A percentile compares a stretch with the other conserved stretches of the same genome.
Conservation (phyloP, 495 filamentous ascomycete genomes). For the Tuber magnatum region DNA sequence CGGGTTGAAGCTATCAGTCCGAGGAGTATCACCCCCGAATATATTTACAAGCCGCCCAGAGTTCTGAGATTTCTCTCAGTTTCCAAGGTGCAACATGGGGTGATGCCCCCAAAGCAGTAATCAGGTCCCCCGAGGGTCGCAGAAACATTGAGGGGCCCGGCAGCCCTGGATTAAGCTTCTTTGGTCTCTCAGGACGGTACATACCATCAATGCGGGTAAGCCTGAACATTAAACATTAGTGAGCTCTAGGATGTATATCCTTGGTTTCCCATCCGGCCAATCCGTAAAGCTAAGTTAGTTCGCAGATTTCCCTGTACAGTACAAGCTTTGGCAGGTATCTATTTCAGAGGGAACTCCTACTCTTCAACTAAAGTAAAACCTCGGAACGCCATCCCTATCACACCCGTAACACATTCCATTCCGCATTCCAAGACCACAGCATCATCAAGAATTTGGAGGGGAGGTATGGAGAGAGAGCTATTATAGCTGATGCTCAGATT, state of each 20-base stretch:
- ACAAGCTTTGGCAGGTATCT: neutral
- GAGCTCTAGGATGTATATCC: neutral
- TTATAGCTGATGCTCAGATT: neutral
- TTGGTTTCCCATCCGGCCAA: too few species aligned
- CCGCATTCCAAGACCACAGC: neutral
- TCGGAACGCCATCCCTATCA: neutral
- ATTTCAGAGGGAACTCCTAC: neutral
- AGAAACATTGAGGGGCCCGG: neutral
- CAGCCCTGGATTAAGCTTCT: neutral
- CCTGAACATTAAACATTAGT: neutral
- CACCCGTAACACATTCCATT: neutral
- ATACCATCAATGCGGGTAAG: neutral
- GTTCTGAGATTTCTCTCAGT: neutral
- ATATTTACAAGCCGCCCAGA: neutral
- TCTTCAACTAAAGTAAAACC: neutral
- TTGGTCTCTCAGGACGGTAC: neutral
- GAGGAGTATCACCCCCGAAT: neutral
- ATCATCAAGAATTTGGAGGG: neutral
- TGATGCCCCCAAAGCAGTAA: neutral
- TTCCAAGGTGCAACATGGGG: neutral
- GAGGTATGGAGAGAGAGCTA: too few species aligned
- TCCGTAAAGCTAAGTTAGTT: too few species aligned
- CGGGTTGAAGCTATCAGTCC: neutral
- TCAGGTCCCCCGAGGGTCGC: neutral
- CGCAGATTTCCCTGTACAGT: too few species aligned